Evolutionary conservation across 2,329 filamentous ascomycete species (phyloP), one percentile per base, ranked within the genome.

Genomic region (Aureobasidium sp.): DNA sequence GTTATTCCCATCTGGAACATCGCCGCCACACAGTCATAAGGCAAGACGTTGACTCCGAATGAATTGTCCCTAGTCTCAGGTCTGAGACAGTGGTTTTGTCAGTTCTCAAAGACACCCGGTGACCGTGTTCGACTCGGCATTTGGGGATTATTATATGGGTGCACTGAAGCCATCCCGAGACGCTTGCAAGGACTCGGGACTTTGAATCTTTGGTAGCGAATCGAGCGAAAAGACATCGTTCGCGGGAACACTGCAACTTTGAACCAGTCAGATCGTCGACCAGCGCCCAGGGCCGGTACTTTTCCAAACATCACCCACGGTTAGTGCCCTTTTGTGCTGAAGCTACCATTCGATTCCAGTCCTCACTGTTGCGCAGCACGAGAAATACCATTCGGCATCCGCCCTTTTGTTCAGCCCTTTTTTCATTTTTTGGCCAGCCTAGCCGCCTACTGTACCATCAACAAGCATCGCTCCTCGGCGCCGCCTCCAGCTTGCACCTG

Each of bases 61-160:
- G 44, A 41, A 36, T 60, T 49, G 29, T 62, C 49, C 49, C 60
- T 62, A 55, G 60, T 62, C 60, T 62, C 60, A 53, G 39, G 60
- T 56, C 41, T 62, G 60, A 62, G 60, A 62, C 60, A 62, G 51
- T 62, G 45, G 36, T 62, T 61, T 62, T 48, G 60, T 55, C 60
- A 56, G 60, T 47, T 37, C 41, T 45, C 44, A 51, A 25, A 45
- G 49, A 53, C 58, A 61, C 53, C 27, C 41, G 60, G 48, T 56
- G 60, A 55, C 41, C 39, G 60, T 41, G 48, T 55, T 45, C 41
- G 60, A 62, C 48, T 62, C 49, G 48, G 49, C 60, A 55, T 53
- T 51, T 55, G 42, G 31, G 42, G 49, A 14, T 29, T 62, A 56
- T 62, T 62, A 62, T 62, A 62, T 62, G 60, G 49, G 60, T 62